phyloP scores from a whole-genome alignment of 2,329 filamentous ascomycete genomes.

The Sarocladiaceae sp. region DNA sequence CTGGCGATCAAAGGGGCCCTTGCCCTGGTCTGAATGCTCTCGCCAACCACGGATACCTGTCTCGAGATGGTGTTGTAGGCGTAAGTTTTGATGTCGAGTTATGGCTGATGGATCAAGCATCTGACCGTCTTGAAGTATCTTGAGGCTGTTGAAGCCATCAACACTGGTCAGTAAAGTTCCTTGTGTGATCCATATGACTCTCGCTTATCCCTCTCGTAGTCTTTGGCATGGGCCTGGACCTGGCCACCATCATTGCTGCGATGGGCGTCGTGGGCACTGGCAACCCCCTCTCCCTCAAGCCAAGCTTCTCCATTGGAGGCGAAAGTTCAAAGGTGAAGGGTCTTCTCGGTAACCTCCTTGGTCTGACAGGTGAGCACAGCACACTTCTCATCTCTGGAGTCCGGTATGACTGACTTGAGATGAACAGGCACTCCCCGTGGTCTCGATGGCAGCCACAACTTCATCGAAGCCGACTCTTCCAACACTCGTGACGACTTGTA shows the following conservation, averaged over 20 bases:
- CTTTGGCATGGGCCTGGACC: slow-evolving; percentile 40
- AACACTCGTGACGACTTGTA: slow-evolving; percentile 50
- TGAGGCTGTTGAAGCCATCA: slow-evolving; percentile 11
- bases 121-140: slow-evolving; percentile 15
- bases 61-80: slow-evolving; percentile 18
- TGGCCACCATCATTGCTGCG: slow-evolving; percentile 33
- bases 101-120: background rate
- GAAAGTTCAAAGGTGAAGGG: slow-evolving; percentile 31
- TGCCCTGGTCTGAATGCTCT: slow-evolving; percentile 33
- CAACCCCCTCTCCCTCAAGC: slow-evolving; percentile 42
- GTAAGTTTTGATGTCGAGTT: slow-evolving; percentile 14
- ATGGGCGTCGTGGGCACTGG: slow-evolving; percentile 44
- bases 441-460: slow-evolving; percentile 48
- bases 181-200: background rate
- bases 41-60: slow-evolving; percentile 32
- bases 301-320: slow-evolving; percentile 49
- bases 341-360: slow-evolving; percentile 36
- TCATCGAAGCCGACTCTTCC: slow-evolving; percentile 50
- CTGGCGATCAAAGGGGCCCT: slow-evolving; percentile 21
- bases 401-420: too few species aligned
- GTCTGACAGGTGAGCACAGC: slow-evolving; percentile 31
- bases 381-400: background rate
- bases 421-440: slow-evolving; percentile 36
- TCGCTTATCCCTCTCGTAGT: slow-evolving; percentile 22
- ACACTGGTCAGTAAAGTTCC: slow-evolving; percentile 2